These are phyloP conservation scores for Penicillium sp. DNA, from an alignment of 2,329 filamentous ascomycete genomes.

Conservation along the genomic window DNA sequence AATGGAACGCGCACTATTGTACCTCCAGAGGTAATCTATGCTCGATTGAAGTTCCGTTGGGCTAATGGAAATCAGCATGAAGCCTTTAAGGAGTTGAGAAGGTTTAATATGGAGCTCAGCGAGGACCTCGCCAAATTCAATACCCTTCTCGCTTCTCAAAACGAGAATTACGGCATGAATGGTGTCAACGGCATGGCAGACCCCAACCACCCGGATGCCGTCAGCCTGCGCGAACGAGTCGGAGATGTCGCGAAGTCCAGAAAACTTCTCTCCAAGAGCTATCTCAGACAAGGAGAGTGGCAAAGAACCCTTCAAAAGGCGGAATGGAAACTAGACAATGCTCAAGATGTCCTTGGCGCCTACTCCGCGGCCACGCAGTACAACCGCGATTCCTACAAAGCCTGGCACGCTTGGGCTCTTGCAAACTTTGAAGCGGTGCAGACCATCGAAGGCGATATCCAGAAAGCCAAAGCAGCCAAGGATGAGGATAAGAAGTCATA, in stretches of 20 bases:
- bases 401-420: conserved; percentile 98
- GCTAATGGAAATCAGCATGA: conserved; percentile 71
- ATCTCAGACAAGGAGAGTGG: conserved; percentile 96
- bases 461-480: conserved; percentile 59
- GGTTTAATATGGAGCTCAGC: conserved; percentile 64
- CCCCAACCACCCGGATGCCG: conserved; percentile 44
- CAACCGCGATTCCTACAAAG: conserved; percentile 96
- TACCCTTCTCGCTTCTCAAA: conserved; percentile 41
- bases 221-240: conserved; percentile 45
- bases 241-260: conserved; percentile 60
- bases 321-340: conserved; percentile 84
- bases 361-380: conserved; percentile 92
- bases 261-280: conserved; percentile 88
- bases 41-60: conserved; percentile 98
- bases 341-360: conserved; percentile 85
- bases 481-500: conserved; percentile 47
- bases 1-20: conserved; percentile 46
- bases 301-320: conserved; percentile 81
- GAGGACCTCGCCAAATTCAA: conserved; percentile 60
- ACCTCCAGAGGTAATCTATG: conserved; percentile 84
- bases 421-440: conserved; percentile 99
- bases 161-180: conserved; percentile 49
- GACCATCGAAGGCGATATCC: conserved; percentile 62
- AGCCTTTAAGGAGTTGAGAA: conserved; percentile 63
- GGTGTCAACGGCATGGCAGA: conserved; percentile 54